Evolutionary conservation across 225 moss, liverwort and hornwort species (phyloP).

Genomic region (Straminergon stramineum): DNA sequence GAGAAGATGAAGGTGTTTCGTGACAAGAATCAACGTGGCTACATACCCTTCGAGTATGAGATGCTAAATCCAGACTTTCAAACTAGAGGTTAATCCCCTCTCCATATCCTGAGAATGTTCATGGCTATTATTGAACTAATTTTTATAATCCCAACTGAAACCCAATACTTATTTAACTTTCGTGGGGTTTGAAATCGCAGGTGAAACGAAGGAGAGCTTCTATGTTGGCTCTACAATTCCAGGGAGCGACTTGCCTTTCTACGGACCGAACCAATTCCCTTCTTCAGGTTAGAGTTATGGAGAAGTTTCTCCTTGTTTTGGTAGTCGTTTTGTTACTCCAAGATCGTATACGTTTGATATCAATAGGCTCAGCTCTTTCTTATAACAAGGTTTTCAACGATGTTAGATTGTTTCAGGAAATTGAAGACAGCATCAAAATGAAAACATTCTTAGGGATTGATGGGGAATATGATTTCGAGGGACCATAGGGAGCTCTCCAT

Average conservation of each 20-base stretch:
- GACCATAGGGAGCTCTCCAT: not conserved
- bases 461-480: not conserved
- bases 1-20: conserved; percentile 48
- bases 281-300: conserved; percentile 33
- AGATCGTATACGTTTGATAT: not conserved
- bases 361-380: not conserved
- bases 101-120: not conserved
- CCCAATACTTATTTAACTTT: not conserved
- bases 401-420: not conserved
- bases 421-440: not conserved
- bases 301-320: not conserved
- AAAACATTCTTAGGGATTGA: too few species aligned
- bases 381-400: not conserved
- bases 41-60: conserved; percentile 51
- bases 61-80: conserved; percentile 25
- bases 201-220: conserved; percentile 60
- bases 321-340: not conserved
- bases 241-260: conserved; percentile 30
- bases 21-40: conserved; percentile 56
- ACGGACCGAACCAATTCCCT: conserved; percentile 63
- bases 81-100: not conserved
- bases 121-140: not conserved
- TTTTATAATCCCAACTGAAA: not conserved
- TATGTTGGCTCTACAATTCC: conserved; percentile 49
- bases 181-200: conserved; percentile 10